phyloP scores from a whole-genome alignment of 1,284 basidiomycete species.

The Moesziomyces aphidis region DNA sequence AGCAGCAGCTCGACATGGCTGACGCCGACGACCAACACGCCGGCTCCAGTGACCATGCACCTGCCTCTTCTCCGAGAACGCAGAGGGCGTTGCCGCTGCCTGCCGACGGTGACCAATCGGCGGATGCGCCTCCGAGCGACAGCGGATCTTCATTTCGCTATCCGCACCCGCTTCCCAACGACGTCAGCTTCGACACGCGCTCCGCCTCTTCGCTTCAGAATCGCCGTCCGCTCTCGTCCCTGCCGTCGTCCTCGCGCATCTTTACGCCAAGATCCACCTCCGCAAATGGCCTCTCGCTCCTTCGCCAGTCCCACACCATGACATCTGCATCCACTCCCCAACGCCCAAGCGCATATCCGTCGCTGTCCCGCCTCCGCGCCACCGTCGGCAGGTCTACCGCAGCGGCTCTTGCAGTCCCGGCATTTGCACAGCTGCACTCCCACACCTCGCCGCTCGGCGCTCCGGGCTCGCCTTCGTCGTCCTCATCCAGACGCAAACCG shows the following conservation, averaged over 20 bases:
- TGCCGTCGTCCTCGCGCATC: slow-evolving; percentile 30
- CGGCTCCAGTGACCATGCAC: background rate
- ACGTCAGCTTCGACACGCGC: slow-evolving; percentile 43
- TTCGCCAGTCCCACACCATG: slow-evolving; percentile 21
- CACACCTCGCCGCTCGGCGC: slow-evolving; percentile 27
- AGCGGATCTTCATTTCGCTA: slow-evolving; percentile 37
- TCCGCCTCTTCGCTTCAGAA: slow-evolving; percentile 23
- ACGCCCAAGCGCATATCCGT: slow-evolving; percentile 40
- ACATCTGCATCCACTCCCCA: slow-evolving; percentile 29
- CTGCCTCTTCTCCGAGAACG: slow-evolving; percentile 17
- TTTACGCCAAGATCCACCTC: slow-evolving; percentile 37
- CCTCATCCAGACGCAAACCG: slow-evolving; percentile 40
- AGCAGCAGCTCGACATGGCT: slow-evolving; percentile 5
- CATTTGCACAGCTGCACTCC: slow-evolving; percentile 16
- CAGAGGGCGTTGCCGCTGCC: slow-evolving; percentile 8
- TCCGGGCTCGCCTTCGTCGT: slow-evolving; percentile 33
- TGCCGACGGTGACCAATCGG: slow-evolving; percentile 10
- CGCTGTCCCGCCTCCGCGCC: slow-evolving; percentile 41
- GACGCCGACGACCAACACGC: background rate
- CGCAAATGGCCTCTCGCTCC: slow-evolving; percentile 24
- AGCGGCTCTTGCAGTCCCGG: slow-evolving; percentile 27
- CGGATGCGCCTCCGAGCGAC: slow-evolving; percentile 22
- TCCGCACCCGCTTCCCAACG: slow-evolving; percentile 28
- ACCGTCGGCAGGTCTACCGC: slow-evolving; percentile 26
- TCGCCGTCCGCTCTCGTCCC: slow-evolving; percentile 18